Evolutionary conservation across 768 basidiomycete genomes (phyloP).

Genomic region (Epithele typhae): DNA sequence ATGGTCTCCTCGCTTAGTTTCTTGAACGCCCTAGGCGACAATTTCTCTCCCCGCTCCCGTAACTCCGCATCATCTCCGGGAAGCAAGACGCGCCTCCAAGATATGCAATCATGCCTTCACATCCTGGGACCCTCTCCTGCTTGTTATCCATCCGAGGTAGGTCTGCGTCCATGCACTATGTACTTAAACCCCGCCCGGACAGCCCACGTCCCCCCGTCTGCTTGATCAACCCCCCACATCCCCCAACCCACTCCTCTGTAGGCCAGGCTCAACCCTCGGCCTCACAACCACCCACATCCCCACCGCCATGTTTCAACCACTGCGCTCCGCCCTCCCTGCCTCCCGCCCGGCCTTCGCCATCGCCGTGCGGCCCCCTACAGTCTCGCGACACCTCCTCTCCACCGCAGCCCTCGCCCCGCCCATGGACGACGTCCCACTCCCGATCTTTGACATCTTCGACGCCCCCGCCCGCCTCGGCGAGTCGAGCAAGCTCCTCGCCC

Average conservation of each 20-base stretch:
- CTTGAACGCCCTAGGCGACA: not conserved
- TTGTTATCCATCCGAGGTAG: not conserved
- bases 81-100: not conserved
- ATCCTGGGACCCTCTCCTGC: not conserved
- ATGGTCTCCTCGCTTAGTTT: not conserved
- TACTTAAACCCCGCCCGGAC: not conserved
- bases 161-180: not conserved
- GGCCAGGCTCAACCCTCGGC: not conserved
- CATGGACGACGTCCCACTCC: conserved; percentile 2
- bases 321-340: not conserved
- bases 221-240: not conserved
- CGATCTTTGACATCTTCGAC: conserved; percentile 50
- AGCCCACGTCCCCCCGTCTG: not conserved
- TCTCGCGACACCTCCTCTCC: not conserved
- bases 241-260: no score
- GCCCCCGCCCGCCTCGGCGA: conserved; percentile 39
- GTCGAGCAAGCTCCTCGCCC: conserved; percentile 24
- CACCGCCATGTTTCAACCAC: not conserved
- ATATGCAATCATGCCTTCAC: not conserved
- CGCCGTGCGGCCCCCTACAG: not conserved
- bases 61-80: conserved; percentile 4
- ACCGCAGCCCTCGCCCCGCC: not conserved
- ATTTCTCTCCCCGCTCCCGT: not conserved
- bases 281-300: not conserved
- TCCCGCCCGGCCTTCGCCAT: not conserved